A percentile compares a stretch with the other conserved stretches of the same genome.
Conservation (phyloP, 768 basidiomycete genomes). For the Antrodiella citrinella region DNA sequence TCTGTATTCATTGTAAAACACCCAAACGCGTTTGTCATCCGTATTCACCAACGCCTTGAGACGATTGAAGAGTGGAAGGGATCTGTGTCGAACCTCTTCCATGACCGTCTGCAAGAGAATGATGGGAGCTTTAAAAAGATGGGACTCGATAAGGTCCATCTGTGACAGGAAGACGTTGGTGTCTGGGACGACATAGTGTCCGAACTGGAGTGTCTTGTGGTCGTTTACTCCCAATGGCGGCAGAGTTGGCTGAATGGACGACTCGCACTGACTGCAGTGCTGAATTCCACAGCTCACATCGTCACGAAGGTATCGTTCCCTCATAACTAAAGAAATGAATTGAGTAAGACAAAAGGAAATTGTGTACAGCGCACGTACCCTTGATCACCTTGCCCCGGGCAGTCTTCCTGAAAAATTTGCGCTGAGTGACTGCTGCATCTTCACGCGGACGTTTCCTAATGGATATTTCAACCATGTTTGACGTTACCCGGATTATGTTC, state of each 20-base stretch:
- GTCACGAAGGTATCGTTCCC: constrained; percentile 89
- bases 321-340: constrained; percentile 42
- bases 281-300: constrained; percentile 85
- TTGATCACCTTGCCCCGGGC: constrained; percentile 90
- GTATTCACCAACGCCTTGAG: constrained; percentile 76
- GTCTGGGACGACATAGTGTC: constrained; percentile 85
- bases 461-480: constrained; percentile 52
- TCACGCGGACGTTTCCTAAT: constrained; percentile 64
- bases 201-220: constrained; percentile 51
- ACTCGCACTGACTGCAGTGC: constrained; percentile 55
- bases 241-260: constrained; percentile 34
- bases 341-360: neutral
- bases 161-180: constrained; percentile 94
- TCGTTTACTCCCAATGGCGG: constrained; percentile 49
- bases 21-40: constrained; percentile 80
- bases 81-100: constrained; percentile 93
- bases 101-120: constrained; percentile 92
- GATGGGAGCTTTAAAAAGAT: constrained; percentile 67
- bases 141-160: constrained; percentile 90
- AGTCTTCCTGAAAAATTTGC: constrained; percentile 96
- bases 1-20: constrained; percentile 83
- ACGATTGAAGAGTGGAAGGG: constrained; percentile 86
- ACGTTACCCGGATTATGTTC: no score
- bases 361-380: constrained; percentile 37
- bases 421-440: constrained; percentile 71